phyloP scores from a whole-genome alignment of 2,329 filamentous ascomycete genomes.

The Diaporthe sp. region DNA sequence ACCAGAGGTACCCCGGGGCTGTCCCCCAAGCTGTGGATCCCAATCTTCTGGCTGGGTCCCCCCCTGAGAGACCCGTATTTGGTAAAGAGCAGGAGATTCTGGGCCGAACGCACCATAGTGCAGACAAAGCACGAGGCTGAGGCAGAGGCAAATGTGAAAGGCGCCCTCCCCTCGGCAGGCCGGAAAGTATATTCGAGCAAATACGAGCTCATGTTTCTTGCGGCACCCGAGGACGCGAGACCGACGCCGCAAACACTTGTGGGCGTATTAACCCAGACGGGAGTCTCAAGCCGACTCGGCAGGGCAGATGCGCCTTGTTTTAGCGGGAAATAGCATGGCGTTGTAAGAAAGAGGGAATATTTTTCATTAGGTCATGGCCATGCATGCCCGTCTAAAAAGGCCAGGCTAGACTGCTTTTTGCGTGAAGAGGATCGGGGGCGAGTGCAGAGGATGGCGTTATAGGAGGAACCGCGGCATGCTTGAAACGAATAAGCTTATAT shows the following conservation, averaged over 20 bases:
- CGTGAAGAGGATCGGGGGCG: not conserved
- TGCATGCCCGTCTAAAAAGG: slow-evolving; percentile 3
- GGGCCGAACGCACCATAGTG: not conserved
- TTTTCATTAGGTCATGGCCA: not conserved
- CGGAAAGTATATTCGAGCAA: not conserved
- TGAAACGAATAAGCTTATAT: slow-evolving; percentile 31
- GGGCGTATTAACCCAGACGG: not conserved
- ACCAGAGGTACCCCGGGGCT: not conserved
- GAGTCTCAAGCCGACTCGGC: not conserved
- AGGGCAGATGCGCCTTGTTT: not conserved
- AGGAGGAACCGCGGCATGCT: not conserved
- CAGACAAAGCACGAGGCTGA: slow-evolving; percentile 16
- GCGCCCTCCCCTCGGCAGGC: not conserved
- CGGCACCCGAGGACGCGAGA: not conserved
- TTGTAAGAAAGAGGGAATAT: not conserved
- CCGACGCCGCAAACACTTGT: not conserved
- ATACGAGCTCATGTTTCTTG: slow-evolving; percentile 13
- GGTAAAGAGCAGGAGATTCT: not conserved
- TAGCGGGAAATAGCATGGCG: slow-evolving; percentile 17
- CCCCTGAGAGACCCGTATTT: slow-evolving; percentile 29
- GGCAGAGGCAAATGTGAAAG: not conserved
- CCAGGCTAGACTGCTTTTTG: not conserved
- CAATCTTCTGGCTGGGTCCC: slow-evolving; percentile 27
- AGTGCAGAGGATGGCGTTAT: not conserved
- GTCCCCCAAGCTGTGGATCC: slow-evolving; percentile 14